phyloP scores from a whole-genome alignment of 2,329 filamentous ascomycete genomes.

The Passalora sequoiae region DNA sequence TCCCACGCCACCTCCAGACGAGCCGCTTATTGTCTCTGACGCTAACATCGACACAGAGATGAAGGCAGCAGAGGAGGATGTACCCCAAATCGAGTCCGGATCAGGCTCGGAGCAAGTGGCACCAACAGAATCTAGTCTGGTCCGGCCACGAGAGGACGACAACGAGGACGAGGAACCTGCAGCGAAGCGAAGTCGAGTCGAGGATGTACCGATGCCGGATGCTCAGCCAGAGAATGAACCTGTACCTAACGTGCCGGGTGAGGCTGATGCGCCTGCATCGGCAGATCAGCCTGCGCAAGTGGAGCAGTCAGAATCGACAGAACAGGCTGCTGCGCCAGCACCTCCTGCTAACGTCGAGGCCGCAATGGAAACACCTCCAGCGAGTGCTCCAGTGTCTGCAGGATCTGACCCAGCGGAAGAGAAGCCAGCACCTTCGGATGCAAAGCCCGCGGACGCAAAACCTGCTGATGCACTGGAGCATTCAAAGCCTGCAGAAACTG shows the following conservation, averaged over 20 bases:
- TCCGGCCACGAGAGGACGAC: conserved; percentile 69
- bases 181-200: conserved; percentile 76
- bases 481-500: conserved; percentile 11
- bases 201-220: conserved; percentile 31
- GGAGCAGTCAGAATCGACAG: not conserved
- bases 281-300: not conserved
- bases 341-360: not conserved
- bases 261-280: not conserved
- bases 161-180: conserved; percentile 53
- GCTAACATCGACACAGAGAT: conserved; percentile 28
- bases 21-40: conserved; percentile 34
- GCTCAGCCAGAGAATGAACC: not conserved
- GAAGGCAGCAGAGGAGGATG: conserved; percentile 13
- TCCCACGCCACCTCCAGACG: conserved; percentile 39
- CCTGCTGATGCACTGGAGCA: conserved; percentile 6
- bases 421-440: conserved; percentile 1
- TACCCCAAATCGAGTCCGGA: conserved; percentile 7
- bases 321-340: not conserved
- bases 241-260: not conserved
- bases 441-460: conserved; percentile 10
- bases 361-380: not conserved
- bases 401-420: not conserved
- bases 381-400: not conserved
- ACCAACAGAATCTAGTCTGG: conserved; percentile 50
- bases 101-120: conserved; percentile 14